These are phyloP conservation scores for Fusarium coffeatum DNA, from an alignment of 2,329 filamentous ascomycete species.

Conservation along the genomic window DNA sequence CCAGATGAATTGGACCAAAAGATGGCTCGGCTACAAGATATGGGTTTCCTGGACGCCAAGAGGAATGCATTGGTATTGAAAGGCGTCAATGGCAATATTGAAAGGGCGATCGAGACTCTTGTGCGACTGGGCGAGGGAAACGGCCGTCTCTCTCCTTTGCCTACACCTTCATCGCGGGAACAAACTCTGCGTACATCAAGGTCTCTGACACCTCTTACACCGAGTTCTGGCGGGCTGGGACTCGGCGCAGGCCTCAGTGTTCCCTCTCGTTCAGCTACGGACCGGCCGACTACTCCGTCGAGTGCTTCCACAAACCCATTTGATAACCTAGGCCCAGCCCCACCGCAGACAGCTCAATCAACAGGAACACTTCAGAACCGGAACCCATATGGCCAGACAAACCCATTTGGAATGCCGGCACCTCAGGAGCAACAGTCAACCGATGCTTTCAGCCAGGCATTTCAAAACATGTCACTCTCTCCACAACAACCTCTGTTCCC, in stretches of 20 bases:
- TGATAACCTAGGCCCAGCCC: conserved; percentile 66
- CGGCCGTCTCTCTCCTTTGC: conserved; percentile 53
- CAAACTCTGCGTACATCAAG: conserved; percentile 61
- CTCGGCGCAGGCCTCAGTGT: conserved; percentile 51
- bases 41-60: conserved; percentile 90
- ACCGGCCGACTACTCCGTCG: conserved; percentile 55
- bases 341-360: conserved; percentile 72
- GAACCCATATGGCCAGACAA: conserved; percentile 68
- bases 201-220: conserved; percentile 66
- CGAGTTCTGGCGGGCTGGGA: conserved; percentile 48
- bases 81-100: conserved; percentile 84
- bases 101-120: conserved; percentile 86
- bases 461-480: conserved; percentile 80
- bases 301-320: conserved; percentile 74
- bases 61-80: conserved; percentile 85
- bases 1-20: conserved; percentile 78
- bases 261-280: conserved; percentile 46
- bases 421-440: conserved; percentile 49
- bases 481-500: conserved; percentile 74
- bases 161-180: conserved; percentile 58
- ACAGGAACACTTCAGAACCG: conserved; percentile 70
- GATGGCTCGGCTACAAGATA: conserved; percentile 80
- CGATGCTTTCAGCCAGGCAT: conserved; percentile 70
- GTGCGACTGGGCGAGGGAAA: conserved; percentile 82
- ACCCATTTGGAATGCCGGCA: conserved; percentile 73